phyloP scores from a whole-genome alignment of 768 basidiomycete genomes.

The Tulasnella sp. region DNA sequence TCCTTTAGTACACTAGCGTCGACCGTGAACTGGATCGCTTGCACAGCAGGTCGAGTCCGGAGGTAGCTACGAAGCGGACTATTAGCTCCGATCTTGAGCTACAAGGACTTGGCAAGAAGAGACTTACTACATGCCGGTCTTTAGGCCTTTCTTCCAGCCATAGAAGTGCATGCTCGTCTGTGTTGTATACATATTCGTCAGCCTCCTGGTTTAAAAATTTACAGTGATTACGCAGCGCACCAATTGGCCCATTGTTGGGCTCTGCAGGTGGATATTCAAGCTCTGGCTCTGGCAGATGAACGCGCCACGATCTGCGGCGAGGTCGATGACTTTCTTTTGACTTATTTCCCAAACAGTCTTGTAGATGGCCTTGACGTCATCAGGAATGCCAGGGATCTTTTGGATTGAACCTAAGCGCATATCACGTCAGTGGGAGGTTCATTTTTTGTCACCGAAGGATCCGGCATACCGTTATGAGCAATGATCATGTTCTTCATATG shows the following conservation, averaged over 20 bases:
- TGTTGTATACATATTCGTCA: not conserved
- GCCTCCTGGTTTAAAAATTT: constrained; percentile 22
- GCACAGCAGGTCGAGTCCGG: constrained; percentile 85
- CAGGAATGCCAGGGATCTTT: constrained; percentile 79
- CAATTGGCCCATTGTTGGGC: constrained; percentile 83
- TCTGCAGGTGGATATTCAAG: constrained; percentile 84
- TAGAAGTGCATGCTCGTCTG: constrained; percentile 92
- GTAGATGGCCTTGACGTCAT: constrained; percentile 93
- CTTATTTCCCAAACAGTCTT: constrained; percentile 99
- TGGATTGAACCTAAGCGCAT: constrained; percentile 50
- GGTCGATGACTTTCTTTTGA: constrained; percentile 96
- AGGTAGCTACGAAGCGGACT: constrained; percentile 47
- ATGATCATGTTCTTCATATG: constrained; percentile 99
- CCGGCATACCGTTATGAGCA: constrained; percentile 62
- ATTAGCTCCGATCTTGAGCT: not conserved
- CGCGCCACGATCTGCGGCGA: constrained; percentile 97
- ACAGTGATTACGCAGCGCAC: constrained; percentile 21
- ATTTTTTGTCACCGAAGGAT: not conserved
- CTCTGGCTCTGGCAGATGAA: constrained; percentile 96
- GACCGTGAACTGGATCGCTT: constrained; percentile 96
- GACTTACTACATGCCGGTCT: constrained; percentile 83
- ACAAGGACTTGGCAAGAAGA: not conserved
- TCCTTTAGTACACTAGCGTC: constrained; percentile 61
- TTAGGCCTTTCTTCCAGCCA: constrained; percentile 99
- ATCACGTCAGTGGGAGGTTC: not conserved